Base-by-base conservation (phyloP, 345 rosid genomes). In the Euphorbia pulcherrima region DNA sequence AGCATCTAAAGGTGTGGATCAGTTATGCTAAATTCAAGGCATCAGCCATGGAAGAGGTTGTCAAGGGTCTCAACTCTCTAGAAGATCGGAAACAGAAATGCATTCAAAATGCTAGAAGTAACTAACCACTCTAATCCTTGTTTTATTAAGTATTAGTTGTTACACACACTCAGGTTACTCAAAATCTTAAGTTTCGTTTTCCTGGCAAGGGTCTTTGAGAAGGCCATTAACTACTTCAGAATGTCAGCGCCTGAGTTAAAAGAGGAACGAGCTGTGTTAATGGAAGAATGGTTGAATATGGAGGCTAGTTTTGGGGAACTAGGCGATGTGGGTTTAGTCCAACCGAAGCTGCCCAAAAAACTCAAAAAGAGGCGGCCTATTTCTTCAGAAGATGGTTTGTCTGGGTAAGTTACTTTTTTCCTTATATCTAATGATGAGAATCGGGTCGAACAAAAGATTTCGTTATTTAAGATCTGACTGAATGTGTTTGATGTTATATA, bases 1-100 rank as follows among this genome's bases (percentile, higher is more conserved):
- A 90, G 77, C 97, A 93, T 68, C 70, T 88, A 77, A 93, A 93
- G 81, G 98, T 87, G 18, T 93, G 98, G 98, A 81, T 89, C 16
- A 93, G 97, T 72, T 93, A 78, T 83, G 94, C 92, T 0, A 88
- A 88, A 77, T 93, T 88, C 71, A 96, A 93, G 81, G 90, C 85
- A 17, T 78, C 94, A 77, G 78, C 84, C 54, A 66, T 72, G 26
- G 87, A 57, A 17, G 55, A 76, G 51, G 82, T 72, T 59, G 74
- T 37, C 28, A 71, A 7, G 44, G 56, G 29, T 75, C 26, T 74
- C 57, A 77, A 74, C 13, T 24, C 69, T 65, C 33, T 46, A 39
- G 87, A 84, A 73, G 83, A 83, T 54, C 78, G 46, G 68, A 87
- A 72, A 70, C 74, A 70, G 68, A 75, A 74, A 41, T 86, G 90